These are phyloP conservation scores for Earliella scabrosa DNA, from an alignment of 1,284 basidiomycete species.

Conservation along the genomic window DNA sequence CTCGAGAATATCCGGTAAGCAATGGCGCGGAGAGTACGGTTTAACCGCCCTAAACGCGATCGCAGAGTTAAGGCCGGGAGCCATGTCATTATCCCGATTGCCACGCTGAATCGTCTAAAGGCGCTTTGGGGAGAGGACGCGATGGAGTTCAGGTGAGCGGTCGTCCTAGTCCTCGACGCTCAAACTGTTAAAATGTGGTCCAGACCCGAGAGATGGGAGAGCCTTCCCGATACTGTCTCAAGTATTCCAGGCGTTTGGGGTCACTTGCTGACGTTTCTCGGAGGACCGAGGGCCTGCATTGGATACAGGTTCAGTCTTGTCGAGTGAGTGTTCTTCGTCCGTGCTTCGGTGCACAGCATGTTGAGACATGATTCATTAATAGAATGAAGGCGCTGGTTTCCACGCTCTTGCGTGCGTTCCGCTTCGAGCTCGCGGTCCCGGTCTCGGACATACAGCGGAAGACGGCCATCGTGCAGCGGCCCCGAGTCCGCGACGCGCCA, in stretches of 20 bases:
- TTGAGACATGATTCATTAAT: conserved; percentile 43
- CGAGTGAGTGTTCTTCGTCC: conserved; percentile 47
- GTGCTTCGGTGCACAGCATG: background rate
- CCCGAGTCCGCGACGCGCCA: conserved; percentile 11
- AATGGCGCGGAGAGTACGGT: too few species aligned
- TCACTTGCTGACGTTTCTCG: conserved; percentile 62
- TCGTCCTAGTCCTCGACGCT: too few species aligned
- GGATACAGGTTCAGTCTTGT: conserved; percentile 75
- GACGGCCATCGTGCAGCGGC: conserved; percentile 26
- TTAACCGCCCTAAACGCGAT: too few species aligned
- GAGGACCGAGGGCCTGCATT: conserved; percentile 66
- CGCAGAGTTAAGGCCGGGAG: background rate
- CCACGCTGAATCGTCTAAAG: conserved; percentile 44
- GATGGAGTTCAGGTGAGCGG: conserved; percentile 47
- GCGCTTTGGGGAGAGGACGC: conserved; percentile 60
- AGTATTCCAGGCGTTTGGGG: conserved; percentile 62
- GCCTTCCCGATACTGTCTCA: conserved; percentile 45
- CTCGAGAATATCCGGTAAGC: conserved; percentile 31
- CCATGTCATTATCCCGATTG: background rate
- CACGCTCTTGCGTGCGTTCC: conserved; percentile 58
- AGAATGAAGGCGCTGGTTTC: conserved; percentile 62
- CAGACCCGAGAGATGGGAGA: conserved; percentile 65
- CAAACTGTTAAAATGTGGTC: too few species aligned
- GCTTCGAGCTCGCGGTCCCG: conserved; percentile 57
- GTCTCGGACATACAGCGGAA: conserved; percentile 27